Conservation (phyloP, 2,329 filamentous ascomycete genomes). For the Colletotrichum simmondsii region DNA sequence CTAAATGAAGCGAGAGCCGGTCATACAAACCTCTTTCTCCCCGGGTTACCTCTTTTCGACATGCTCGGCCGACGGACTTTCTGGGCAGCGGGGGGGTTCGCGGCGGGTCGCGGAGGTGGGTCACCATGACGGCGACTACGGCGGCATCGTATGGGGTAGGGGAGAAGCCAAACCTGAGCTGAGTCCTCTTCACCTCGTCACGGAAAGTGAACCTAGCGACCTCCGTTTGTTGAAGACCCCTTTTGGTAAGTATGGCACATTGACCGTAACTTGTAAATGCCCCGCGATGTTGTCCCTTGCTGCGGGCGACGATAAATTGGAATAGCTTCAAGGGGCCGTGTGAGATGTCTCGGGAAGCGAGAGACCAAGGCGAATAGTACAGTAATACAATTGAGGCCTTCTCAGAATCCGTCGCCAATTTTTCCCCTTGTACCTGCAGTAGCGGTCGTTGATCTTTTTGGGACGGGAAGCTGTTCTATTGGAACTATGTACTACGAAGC, state of each 20-base stretch:
- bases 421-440: constrained; percentile 26
- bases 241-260: not conserved
- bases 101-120: not conserved
- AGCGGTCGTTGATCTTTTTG: not conserved
- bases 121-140: constrained; percentile 6
- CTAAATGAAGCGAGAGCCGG: constrained; percentile 2
- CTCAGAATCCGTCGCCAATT: not conserved
- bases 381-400: not conserved
- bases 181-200: not conserved
- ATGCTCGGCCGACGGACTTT: not conserved
- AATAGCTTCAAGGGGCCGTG: constrained; percentile 25
- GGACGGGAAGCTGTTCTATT: constrained; percentile 2
- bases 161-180: not conserved
- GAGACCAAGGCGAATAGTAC: constrained; percentile 6
- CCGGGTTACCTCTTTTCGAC: constrained; percentile 2
- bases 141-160: constrained; percentile 8
- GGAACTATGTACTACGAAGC: constrained; percentile 4
- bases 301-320: constrained; percentile 20
- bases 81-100: not conserved
- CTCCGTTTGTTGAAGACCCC: not conserved
- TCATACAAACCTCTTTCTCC: not conserved
- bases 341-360: constrained; percentile 23
- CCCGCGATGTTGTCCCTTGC: constrained; percentile 3
- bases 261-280: not conserved
- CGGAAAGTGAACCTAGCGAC: not conserved